Evolutionary conservation across 1,139 yeast species (phyloP), one percentile per base, ranked within the genome.

Genomic region (Pichia sorboxylosa): DNA sequence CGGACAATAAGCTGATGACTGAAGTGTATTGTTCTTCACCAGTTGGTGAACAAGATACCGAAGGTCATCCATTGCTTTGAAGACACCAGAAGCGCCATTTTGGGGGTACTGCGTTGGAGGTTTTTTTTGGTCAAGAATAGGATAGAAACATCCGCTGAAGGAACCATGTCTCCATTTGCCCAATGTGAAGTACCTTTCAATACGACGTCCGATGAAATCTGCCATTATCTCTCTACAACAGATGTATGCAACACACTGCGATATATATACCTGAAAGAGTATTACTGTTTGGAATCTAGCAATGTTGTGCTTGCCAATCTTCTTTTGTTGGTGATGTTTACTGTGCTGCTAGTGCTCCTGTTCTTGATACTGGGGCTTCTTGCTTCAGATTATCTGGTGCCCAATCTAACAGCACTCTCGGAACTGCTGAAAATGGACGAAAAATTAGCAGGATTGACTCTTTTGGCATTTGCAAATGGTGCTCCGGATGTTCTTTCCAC

Each of bases 391-490:
- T 81, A 66, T 47, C 57, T 84, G 24, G 77, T 87, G 37, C 90
- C 93, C 0, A 83, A 81, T 45, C 56, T 84, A 14, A 66, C 73
- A 34, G 63, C 73, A 23, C 63, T 83, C 16, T 71, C 93, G 8
- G 61, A 64, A 20, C 53, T 64, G 29, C 57, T 84, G 14, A 68
- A 73, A 10, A 55, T 87, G 30, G 73, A 90, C 10, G 92, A 84
- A 41, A 73, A 82, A 36, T 59, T 87, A 24, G 81, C 94, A 4
- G 97, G 97, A 0, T 68, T 87, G 45, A 87, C 96, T 0, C 61
- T 87, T 29, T 61, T 90, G 36, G 94, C 98, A 0, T 63, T 87
- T 41, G 97, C 97, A 1, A 90, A 90, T 54, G 90, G 95, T 8
- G 68, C 94, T 0, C 95, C 97, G 0, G 98, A 90, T 54, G 74